These are phyloP conservation scores for Sporothrix protearum DNA, from an alignment of 2,329 filamentous ascomycete species.

Conservation along the genomic window DNA sequence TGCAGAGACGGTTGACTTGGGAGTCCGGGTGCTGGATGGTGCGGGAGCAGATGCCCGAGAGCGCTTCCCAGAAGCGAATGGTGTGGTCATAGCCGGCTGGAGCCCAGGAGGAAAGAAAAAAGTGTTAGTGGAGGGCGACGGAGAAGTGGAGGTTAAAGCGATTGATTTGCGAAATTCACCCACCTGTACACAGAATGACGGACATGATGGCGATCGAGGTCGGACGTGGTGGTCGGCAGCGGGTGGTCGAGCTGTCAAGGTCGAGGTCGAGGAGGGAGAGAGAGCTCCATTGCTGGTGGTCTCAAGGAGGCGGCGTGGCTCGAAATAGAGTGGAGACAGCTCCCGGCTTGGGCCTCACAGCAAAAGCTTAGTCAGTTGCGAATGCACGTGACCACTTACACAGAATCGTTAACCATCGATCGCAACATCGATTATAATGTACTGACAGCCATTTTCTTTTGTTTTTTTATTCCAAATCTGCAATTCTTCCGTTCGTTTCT, in stretches of 20 bases:
- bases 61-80: slow-evolving; percentile 88
- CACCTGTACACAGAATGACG: slow-evolving; percentile 61
- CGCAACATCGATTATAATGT: neutral
- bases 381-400: slow-evolving; percentile 7
- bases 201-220: slow-evolving; percentile 44
- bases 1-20: slow-evolving; percentile 96
- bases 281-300: neutral
- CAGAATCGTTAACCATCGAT: neutral
- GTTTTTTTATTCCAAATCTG: neutral
- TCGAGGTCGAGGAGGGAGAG: neutral
- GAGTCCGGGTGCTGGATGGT: slow-evolving; percentile 98
- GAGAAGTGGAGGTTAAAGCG: neutral
- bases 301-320: neutral
- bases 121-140: neutral
- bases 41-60: slow-evolving; percentile 95
- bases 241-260: neutral
- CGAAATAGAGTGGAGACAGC: neutral
- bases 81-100: slow-evolving; percentile 62
- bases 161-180: slow-evolving; percentile 27
- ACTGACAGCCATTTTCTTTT: neutral
- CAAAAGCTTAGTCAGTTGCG: neutral
- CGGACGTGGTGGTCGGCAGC: neutral
- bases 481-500: neutral
- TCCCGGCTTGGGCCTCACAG: neutral
- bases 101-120: neutral